A percentile compares a stretch with the other conserved stretches of the same genome.
Evolutionary conservation across 2,329 filamentous ascomycete species (phyloP).

Genomic region (Colletotrichum kahawae): DNA sequence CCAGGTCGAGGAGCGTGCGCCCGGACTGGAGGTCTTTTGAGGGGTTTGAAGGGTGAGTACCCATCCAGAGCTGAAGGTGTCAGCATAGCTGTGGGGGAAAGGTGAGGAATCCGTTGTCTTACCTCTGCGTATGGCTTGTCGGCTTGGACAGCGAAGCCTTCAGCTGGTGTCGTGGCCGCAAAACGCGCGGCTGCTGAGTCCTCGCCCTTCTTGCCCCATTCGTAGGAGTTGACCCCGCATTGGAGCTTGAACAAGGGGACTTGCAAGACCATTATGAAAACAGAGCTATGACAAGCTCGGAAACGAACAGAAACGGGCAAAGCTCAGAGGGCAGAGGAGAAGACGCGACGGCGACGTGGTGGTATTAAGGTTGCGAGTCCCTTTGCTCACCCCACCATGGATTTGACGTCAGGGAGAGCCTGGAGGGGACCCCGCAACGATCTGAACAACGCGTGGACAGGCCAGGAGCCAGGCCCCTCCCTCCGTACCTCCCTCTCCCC

Average conservation of each 20-base stretch:
- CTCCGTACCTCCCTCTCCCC: background rate
- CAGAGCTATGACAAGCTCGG: background rate
- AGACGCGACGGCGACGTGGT: background rate
- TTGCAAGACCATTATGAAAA: conserved; percentile 55
- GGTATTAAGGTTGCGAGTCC: background rate
- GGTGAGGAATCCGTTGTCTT: conserved; percentile 22
- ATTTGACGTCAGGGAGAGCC: conserved; percentile 22
- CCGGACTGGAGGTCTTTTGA: conserved; percentile 88
- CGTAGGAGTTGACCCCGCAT: conserved; percentile 96
- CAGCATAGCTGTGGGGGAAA: background rate
- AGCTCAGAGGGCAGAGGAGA: background rate
- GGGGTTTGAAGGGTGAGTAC: conserved; percentile 93
- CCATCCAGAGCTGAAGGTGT: conserved; percentile 87
- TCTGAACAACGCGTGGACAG: background rate
- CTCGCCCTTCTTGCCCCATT: conserved; percentile 94
- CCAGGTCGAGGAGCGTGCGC: conserved; percentile 84
- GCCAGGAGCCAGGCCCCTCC: background rate
- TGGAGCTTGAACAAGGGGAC: conserved; percentile 85
- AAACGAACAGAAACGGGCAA: background rate
- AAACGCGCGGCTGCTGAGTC: conserved; percentile 89
- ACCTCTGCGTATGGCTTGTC: conserved; percentile 97
- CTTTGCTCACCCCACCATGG: conserved; percentile 14
- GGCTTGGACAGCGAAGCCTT: conserved; percentile 77
- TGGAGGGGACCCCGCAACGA: conserved; percentile 12
- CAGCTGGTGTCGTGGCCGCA: conserved; percentile 80